Evolutionary conservation across 495 filamentous ascomycete genomes (phyloP).

Genomic region (Aspergillus haitiensis): DNA sequence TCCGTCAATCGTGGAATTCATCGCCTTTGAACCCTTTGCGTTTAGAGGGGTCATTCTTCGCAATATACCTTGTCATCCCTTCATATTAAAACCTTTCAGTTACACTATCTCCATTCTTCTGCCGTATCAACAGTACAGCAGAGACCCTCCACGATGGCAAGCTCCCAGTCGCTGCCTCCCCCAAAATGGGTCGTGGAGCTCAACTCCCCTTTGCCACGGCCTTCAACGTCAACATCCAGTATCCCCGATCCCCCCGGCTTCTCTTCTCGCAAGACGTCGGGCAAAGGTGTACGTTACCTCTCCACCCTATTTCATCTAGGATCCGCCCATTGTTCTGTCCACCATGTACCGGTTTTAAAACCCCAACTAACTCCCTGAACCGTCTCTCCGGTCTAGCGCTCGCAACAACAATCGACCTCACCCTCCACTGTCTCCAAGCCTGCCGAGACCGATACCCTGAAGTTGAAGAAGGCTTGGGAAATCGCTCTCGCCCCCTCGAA

Average conservation of each 20-base stretch:
- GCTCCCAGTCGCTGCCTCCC: constrained; percentile 39
- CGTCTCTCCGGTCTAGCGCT: constrained; percentile 35
- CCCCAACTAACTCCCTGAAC: background rate
- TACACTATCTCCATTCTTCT: background rate
- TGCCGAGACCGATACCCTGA: constrained; percentile 88
- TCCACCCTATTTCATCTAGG: background rate
- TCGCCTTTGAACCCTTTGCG: background rate
- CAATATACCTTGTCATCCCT: background rate
- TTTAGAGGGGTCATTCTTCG: background rate
- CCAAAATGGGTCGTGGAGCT: constrained; percentile 83
- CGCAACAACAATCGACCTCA: constrained; percentile 32
- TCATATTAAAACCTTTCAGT: background rate
- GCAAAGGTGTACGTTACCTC: constrained; percentile 39
- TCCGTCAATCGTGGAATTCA: constrained; percentile 7
- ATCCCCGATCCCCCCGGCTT: constrained; percentile 90
- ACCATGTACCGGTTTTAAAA: background rate
- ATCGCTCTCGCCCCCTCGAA: constrained; percentile 92
- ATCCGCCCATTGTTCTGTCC: constrained; percentile 1
- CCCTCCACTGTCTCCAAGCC: constrained; percentile 37
- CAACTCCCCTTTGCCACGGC: constrained; percentile 60
- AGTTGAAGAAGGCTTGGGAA: constrained; percentile 99
- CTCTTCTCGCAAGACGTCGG: constrained; percentile 51
- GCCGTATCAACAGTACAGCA: constrained; percentile 6
- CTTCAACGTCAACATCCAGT: constrained; percentile 55
- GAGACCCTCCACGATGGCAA: constrained; percentile 24